Percentiles rank a stretch among this genome's conserved stretches.
Evolutionary conservation across 768 basidiomycete genomes (phyloP).

Genomic region (Lentinula guzmanii): DNA sequence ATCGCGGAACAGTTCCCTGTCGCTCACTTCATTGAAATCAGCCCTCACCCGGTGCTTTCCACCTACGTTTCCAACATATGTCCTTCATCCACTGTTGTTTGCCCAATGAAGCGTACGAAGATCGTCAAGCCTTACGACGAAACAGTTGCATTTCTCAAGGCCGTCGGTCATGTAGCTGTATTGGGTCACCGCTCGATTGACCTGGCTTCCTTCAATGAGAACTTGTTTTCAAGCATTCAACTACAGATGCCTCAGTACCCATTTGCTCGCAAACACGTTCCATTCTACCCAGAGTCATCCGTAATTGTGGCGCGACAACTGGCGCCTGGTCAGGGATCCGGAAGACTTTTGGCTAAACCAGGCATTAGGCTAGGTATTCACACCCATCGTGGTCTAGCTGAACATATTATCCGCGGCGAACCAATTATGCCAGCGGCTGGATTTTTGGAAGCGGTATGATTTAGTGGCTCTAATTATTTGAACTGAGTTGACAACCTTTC

Average conservation of each 20-base stretch:
- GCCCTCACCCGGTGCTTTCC: slow-evolving; percentile 32
- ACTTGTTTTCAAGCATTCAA: slow-evolving; percentile 26
- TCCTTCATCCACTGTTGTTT: slow-evolving; percentile 12
- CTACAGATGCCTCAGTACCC: slow-evolving; percentile 21
- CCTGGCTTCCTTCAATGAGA: slow-evolving; percentile 20
- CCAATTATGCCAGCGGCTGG: slow-evolving; percentile 38
- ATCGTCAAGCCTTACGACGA: slow-evolving; percentile 16
- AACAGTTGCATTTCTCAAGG: slow-evolving; percentile 14
- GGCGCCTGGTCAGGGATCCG: slow-evolving; percentile 12
- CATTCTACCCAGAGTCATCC: slow-evolving; percentile 13
- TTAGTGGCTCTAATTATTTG: too few species aligned
- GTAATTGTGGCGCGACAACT: slow-evolving; percentile 1
- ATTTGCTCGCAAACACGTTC: slow-evolving; percentile 19
- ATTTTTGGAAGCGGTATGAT: slow-evolving; percentile 25
- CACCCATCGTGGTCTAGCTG: slow-evolving; percentile 29
- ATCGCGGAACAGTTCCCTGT: slow-evolving; percentile 14
- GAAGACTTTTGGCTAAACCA: neutral
- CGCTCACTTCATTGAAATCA: slow-evolving; percentile 29
- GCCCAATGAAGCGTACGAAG: slow-evolving; percentile 22
- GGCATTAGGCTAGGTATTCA: slow-evolving; percentile 5
- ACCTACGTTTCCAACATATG: slow-evolving; percentile 22
- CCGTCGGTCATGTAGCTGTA: slow-evolving; percentile 15
- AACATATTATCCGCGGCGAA: slow-evolving; percentile 34
- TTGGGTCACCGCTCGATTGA: slow-evolving; percentile 12
- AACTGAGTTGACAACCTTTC: neutral